Conservation (phyloP, 2,329 filamentous ascomycete genomes). For the Phyllosticta citribraziliensis region DNA sequence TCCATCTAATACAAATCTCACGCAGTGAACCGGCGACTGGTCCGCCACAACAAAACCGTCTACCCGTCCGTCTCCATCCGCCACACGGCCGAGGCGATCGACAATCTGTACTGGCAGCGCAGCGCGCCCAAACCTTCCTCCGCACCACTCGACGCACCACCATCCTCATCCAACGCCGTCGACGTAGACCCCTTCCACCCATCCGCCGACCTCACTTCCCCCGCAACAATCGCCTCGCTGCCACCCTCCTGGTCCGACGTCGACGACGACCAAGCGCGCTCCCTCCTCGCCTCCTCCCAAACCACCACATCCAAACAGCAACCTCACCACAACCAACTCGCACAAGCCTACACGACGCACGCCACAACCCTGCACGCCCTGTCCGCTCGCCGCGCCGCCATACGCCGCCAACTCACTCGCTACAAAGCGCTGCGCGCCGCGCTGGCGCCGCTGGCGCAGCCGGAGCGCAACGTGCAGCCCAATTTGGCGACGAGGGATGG, state of each 20-base stretch:
- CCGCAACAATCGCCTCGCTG: constrained; percentile 22
- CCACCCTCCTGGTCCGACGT: constrained; percentile 18
- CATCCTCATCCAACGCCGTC: not conserved
- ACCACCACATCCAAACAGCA: too few relatives aligned
- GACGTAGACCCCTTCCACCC: not conserved
- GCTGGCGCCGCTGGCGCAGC: constrained; percentile 43
- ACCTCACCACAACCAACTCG: too few relatives aligned
- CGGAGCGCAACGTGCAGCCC: constrained; percentile 45
- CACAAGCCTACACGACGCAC: constrained; percentile 24
- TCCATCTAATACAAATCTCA: not conserved
- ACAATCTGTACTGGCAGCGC: constrained; percentile 49
- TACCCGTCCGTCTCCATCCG: constrained; percentile 60
- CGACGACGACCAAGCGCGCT: constrained; percentile 7
- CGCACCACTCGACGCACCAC: too few relatives aligned
- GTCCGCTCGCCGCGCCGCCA: constrained; percentile 39
- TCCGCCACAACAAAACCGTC: constrained; percentile 55
- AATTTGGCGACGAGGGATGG: constrained; percentile 58
- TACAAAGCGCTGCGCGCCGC: constrained; percentile 39
- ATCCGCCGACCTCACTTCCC: not conserved
- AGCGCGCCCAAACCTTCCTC: constrained; percentile 8
- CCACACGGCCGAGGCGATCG: constrained; percentile 64
- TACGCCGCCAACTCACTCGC: constrained; percentile 39
- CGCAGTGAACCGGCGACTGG: constrained; percentile 51
- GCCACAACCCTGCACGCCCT: constrained; percentile 39
- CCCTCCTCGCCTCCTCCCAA: not conserved